phyloP scores from a whole-genome alignment of 140 eudicot genomes.

The Bidens hawaiensis region DNA sequence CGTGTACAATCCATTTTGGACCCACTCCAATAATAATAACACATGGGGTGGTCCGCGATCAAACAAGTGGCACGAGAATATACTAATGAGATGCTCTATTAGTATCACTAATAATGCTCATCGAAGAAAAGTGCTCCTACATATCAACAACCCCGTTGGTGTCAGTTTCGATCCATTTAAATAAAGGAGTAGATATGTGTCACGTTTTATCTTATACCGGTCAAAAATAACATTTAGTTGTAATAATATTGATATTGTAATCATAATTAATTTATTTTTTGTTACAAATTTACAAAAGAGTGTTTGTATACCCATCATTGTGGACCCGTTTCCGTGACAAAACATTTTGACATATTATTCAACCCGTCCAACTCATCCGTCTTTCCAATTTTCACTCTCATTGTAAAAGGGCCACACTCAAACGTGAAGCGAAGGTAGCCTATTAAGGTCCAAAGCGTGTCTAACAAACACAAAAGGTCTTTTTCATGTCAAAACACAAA shows the following conservation, averaged over 20 bases:
- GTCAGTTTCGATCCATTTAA: neutral
- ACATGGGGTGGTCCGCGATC: slow-evolving; percentile 1
- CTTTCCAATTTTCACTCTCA: neutral
- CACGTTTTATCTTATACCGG: neutral
- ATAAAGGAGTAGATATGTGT: neutral
- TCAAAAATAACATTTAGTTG: neutral
- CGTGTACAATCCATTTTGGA: neutral
- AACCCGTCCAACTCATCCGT: neutral
- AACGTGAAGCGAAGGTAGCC: neutral
- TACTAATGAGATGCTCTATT: slow-evolving; percentile 1
- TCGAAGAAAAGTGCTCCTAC: neutral
- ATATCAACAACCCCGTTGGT: slow-evolving; percentile 2
- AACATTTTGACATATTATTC: neutral
- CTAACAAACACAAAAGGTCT: slow-evolving; percentile 3
- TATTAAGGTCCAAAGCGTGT: slow-evolving; percentile 4
- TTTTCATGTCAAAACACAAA: slow-evolving; percentile 8
- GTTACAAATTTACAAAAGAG: neutral
- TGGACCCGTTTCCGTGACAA: neutral
- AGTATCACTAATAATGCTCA: neutral
- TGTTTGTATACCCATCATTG: neutral
- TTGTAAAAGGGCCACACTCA: neutral
- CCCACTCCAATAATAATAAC: slow-evolving; percentile 7
- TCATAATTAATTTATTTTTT: neutral
- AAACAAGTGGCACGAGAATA: neutral
- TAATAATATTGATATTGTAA: neutral